A percentile compares a stretch with the other conserved stretches of the same genome.
Evolutionary conservation across 305 asterid species (phyloP).

Genomic region (Plantago lanceolata): DNA sequence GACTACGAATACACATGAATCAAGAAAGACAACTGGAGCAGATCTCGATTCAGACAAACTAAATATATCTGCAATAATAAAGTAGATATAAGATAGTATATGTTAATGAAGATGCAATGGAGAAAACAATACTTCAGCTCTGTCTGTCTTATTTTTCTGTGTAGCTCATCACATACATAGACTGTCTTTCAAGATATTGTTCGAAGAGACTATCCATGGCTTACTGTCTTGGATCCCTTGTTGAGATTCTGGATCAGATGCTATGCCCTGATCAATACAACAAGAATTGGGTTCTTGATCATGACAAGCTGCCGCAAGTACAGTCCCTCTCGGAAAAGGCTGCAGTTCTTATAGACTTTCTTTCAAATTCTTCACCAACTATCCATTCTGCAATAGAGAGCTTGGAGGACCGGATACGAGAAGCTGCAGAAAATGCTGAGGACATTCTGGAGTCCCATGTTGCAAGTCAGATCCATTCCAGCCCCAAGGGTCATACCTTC

Average conservation of each 20-base stretch:
- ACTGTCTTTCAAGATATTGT: too few relatives aligned
- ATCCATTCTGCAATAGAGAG: background rate
- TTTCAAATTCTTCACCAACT: slow-evolving; percentile 8
- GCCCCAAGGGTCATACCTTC: background rate
- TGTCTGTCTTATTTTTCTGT: too few relatives aligned
- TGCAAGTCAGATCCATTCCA: background rate
- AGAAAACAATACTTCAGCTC: too few relatives aligned
- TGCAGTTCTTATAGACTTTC: slow-evolving; percentile 4
- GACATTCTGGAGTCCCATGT: slow-evolving; percentile 13
- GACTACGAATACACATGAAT: too few relatives aligned
- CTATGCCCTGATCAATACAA: background rate
- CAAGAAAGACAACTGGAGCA: too few relatives aligned
- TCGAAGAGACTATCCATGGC: background rate
- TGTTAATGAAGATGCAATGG: too few relatives aligned
- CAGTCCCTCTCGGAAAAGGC: slow-evolving; percentile 21
- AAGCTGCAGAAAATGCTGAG: slow-evolving; percentile 20
- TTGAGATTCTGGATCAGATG: background rate
- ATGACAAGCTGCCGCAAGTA: slow-evolving; percentile 11
- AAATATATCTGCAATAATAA: too few relatives aligned
- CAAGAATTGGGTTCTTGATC: slow-evolving; percentile 6
- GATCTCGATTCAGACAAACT: too few relatives aligned
- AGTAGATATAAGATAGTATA: too few relatives aligned
- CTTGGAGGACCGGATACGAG: slow-evolving; percentile 24
- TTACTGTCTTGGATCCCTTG: slow-evolving; percentile 11
- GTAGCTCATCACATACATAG: too few relatives aligned